Conservation (phyloP, 73 alveolate species). For the Paramecium tetraurelia region DNA sequence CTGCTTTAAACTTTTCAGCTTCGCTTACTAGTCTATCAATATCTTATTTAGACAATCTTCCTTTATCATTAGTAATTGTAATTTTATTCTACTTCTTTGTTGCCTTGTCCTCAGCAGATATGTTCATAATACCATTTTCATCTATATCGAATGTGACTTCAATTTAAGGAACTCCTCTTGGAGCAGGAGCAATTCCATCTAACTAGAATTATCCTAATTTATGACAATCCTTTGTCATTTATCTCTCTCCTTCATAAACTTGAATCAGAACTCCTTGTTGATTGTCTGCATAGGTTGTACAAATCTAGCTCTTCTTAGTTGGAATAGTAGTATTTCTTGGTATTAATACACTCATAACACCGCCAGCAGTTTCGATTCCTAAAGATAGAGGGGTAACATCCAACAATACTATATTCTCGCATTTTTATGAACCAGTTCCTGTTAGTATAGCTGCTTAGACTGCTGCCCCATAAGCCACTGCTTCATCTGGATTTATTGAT, state of each 20-base stretch:
- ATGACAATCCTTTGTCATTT: conserved; percentile 91
- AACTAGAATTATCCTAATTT: conserved; percentile 93
- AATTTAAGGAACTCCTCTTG: conserved; percentile 94
- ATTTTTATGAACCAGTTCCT: conserved; percentile 33
- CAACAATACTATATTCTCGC: conserved; percentile 53
- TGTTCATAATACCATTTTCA: conserved; percentile 84
- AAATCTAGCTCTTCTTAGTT: conserved; percentile 70
- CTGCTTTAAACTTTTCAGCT: conserved; percentile 65
- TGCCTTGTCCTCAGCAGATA: conserved; percentile 83
- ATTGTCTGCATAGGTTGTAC: conserved; percentile 98
- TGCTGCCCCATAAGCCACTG: conserved; percentile 66
- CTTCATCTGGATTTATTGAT: conserved; percentile 73
- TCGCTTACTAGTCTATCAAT: conserved; percentile 66
- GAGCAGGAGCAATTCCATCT: conserved; percentile 93
- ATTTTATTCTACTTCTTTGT: conserved; percentile 71
- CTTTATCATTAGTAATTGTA: conserved; percentile 65
- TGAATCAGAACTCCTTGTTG: conserved; percentile 94
- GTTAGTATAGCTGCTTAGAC: conserved; percentile 58
- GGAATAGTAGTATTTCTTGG: conserved; percentile 68
- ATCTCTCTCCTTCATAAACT: conserved; percentile 97
- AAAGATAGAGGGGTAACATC: conserved; percentile 74
- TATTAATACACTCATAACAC: conserved; percentile 62
- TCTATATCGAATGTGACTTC: conserved; percentile 91
- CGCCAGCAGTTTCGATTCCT: conserved; percentile 72
- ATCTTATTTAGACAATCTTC: conserved; percentile 65